These are phyloP conservation scores for Candida koratica DNA, from an alignment of 805 yeast genomes.

Conservation along the genomic window DNA sequence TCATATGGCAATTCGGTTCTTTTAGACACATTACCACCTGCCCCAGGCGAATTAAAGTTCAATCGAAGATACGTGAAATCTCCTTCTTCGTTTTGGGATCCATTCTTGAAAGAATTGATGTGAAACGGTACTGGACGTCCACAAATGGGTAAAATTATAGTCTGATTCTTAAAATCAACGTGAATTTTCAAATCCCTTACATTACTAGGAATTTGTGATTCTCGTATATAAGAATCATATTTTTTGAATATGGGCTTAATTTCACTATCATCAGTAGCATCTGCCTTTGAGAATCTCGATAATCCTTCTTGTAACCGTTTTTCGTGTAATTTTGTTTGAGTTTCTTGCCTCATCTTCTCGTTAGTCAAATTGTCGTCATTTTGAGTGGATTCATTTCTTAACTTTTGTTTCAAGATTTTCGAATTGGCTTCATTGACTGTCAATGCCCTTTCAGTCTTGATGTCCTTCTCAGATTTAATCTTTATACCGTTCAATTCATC, in stretches of 20 bases:
- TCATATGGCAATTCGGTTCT: constrained; percentile 87
- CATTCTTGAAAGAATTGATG: constrained; percentile 88
- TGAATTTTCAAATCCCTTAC: constrained; percentile 82
- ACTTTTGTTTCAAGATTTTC: constrained; percentile 70
- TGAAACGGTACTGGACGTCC: constrained; percentile 99
- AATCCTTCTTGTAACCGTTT: constrained; percentile 84
- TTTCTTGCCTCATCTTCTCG: constrained; percentile 75
- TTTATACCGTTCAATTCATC: constrained; percentile 25
- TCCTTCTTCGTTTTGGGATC: constrained; percentile 94
- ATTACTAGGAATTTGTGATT: constrained; percentile 80
- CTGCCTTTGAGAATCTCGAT: constrained; percentile 75
- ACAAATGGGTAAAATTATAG: constrained; percentile 83
- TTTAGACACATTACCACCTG: constrained; percentile 63
- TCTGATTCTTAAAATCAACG: constrained; percentile 83
- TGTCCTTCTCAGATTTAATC: constrained; percentile 39
- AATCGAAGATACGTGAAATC: constrained; percentile 86
- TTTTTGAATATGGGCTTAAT: constrained; percentile 75
- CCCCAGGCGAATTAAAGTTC: constrained; percentile 92
- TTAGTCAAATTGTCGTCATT: constrained; percentile 63
- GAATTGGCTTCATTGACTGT: constrained; percentile 42
- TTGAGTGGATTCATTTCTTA: constrained; percentile 69
- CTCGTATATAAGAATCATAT: constrained; percentile 92
- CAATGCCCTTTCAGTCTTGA: constrained; percentile 27
- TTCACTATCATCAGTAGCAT: constrained; percentile 60
- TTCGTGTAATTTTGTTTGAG: constrained; percentile 79